Percentiles rank a stretch among this genome's conserved stretches.
Evolutionary conservation across 495 filamentous ascomycete species (phyloP).

Genomic region (Penicillium turbatum): DNA sequence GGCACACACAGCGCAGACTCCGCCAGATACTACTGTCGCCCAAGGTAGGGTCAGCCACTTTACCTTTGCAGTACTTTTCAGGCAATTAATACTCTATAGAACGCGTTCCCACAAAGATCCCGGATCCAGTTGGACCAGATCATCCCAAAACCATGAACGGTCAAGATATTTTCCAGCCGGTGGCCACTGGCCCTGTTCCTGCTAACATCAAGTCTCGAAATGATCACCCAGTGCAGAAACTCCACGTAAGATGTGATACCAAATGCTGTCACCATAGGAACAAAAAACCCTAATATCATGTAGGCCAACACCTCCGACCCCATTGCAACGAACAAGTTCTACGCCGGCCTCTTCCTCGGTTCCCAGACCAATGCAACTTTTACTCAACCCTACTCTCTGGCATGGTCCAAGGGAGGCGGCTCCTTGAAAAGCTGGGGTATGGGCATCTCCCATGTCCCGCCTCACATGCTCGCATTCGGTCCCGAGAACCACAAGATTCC

Average conservation of each 20-base stretch:
- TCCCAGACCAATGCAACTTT: conserved; percentile 66
- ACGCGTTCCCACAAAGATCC: neutral
- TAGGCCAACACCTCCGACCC: conserved; percentile 46
- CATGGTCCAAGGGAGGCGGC: conserved; percentile 70
- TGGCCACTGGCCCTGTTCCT: conserved; percentile 57
- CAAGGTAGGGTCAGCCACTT: neutral
- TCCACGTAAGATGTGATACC: conserved; percentile 34
- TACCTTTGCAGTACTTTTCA: neutral
- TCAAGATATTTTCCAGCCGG: conserved; percentile 53
- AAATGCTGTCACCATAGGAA: conserved; percentile 3
- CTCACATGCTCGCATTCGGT: conserved; percentile 60
- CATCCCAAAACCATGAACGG: conserved; percentile 21
- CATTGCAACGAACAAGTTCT: conserved; percentile 86
- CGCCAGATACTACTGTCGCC: neutral
- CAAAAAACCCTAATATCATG: conserved; percentile 8
- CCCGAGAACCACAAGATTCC: conserved; percentile 43
- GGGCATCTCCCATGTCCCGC: conserved; percentile 66
- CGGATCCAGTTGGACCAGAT: neutral
- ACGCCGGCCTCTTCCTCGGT: conserved; percentile 81
- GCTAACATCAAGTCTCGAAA: conserved; percentile 45
- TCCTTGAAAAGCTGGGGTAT: conserved; percentile 69
- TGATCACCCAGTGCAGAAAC: conserved; percentile 50
- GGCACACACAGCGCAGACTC: neutral
- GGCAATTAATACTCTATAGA: conserved; percentile 6
- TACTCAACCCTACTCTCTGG: conserved; percentile 80